phyloP scores from a whole-genome alignment of 768 basidiomycete genomes.

The Galerina sulciceps region DNA sequence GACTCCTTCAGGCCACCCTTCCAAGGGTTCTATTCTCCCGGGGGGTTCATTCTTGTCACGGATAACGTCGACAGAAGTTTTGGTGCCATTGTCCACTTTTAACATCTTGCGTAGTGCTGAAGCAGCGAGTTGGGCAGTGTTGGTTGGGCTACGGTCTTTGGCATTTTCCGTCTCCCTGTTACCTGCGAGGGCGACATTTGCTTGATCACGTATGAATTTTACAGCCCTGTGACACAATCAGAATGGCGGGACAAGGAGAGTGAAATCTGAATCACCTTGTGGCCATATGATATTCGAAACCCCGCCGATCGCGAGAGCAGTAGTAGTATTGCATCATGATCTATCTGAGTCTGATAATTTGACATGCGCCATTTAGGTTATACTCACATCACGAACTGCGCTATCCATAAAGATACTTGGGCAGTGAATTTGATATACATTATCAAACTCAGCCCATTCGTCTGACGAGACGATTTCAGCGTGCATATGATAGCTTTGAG shows the following conservation, averaged over 20 bases:
- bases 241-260: not conserved
- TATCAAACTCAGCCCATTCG: conserved; percentile 84
- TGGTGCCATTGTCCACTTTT: conserved; percentile 50
- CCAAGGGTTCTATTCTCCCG: conserved; percentile 57
- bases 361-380: conserved; percentile 10
- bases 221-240: conserved; percentile 58
- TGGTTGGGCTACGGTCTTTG: conserved; percentile 35
- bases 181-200: conserved; percentile 46
- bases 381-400: conserved; percentile 76
- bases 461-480: conserved; percentile 67
- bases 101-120: conserved; percentile 68
- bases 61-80: conserved; percentile 46
- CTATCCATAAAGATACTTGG: conserved; percentile 82
- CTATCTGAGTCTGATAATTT: conserved; percentile 38
- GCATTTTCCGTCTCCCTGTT: conserved; percentile 27
- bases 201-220: conserved; percentile 87
- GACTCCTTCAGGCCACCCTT: conserved; percentile 76
- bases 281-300: conserved; percentile 89
- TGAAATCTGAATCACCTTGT: conserved; percentile 59
- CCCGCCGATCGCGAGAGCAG: conserved; percentile 73
- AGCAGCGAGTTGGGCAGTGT: conserved; percentile 70
- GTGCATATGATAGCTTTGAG: conserved; percentile 65
- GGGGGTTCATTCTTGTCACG: conserved; percentile 31
- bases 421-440: conserved; percentile 90
- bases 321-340: conserved; percentile 90